A percentile compares a stretch with the other conserved stretches of the same genome.
Conservation (phyloP, 768 basidiomycete genomes). For the Agaricus sinodeliciosus region DNA sequence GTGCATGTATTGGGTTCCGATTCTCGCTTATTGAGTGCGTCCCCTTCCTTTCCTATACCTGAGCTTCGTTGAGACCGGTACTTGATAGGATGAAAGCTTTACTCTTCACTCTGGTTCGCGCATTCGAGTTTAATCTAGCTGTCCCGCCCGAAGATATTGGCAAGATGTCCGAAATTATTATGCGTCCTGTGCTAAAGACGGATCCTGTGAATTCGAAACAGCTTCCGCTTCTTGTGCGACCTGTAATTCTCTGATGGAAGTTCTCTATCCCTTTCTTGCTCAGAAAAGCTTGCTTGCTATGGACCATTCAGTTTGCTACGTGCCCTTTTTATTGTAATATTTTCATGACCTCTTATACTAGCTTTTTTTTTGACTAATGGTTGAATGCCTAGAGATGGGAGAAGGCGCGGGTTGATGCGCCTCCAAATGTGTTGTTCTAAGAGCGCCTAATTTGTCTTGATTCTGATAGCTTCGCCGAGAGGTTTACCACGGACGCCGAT, state of each 20-base stretch:
- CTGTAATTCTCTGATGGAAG: constrained; percentile 7
- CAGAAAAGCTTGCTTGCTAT: no score
- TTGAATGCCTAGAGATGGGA: no score
- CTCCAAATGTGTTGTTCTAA: no score
- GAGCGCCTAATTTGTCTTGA: no score
- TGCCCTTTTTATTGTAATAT: no score
- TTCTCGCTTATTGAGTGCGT: constrained; percentile 58
- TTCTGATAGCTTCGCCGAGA: no score
- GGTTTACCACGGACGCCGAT: no score
- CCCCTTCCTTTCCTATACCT: not conserved
- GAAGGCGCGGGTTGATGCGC: no score
- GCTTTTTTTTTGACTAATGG: no score
- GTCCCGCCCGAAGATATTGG: constrained; percentile 38
- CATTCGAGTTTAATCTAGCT: constrained; percentile 49
- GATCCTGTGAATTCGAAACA: constrained; percentile 32
- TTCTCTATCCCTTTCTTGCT: no score
- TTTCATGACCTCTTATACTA: no score
- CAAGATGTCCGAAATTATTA: constrained; percentile 29
- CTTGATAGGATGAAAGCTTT: constrained; percentile 23
- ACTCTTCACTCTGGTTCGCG: constrained; percentile 43
- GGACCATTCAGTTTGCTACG: no score
- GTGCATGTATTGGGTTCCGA: constrained; percentile 60
- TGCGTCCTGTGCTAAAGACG: constrained; percentile 34
- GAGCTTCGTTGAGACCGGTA: not conserved
- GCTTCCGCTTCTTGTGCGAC: constrained; percentile 34